Evolutionary conservation across 768 basidiomycete genomes (phyloP), one percentile per base, ranked within the genome.

Genomic region (Serendipita vermifera): DNA sequence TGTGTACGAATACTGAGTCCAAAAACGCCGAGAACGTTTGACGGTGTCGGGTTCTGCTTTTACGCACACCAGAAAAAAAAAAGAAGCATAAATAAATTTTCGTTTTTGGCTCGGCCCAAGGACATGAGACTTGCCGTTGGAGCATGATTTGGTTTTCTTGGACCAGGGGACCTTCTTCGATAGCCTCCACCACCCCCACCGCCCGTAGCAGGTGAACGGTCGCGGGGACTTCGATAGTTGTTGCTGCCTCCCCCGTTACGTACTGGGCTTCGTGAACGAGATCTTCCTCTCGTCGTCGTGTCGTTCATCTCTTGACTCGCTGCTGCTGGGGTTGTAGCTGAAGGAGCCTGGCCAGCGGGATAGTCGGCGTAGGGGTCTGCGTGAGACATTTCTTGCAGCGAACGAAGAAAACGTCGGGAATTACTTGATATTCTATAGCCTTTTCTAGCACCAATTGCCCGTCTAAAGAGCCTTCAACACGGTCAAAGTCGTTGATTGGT

Each of bases 1-100:
- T 83, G 79, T 3, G 94, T 97, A 55, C 93, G 81, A 57, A 99
- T 94, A 63, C 90, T 93, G 38, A 98, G 72, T n/a, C 94, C 94
- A 62, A 98, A 99, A n/a, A 97, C 91, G 57, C 94, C 94, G 59
- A 99, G 76, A 31, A 94, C 91, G 59, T 77, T 83, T 63, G 86
- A 84, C 20, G 91, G 87, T 68, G 83, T 85, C 48, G 89, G 88
- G 62, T 85, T 85, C 87, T 89, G 77, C 74, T 75, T 68, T 60
- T 67, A 60, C 65, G 60, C 77, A 72, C 57, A 68, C 55, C 33
- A 31, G 15, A 24, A 63, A 29, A 20, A 56, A 43, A 24, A 35
- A 31, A 58, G 60, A 58, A 56, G 51, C 15, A 38, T 32, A 39
- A 22, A 51, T 56, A 51, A 38, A n/a, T n/a, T n/a, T n/a, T n/a